These are phyloP conservation scores for Metschnikowia similis DNA, from an alignment of 805 yeast genomes.

Conservation along the genomic window DNA sequence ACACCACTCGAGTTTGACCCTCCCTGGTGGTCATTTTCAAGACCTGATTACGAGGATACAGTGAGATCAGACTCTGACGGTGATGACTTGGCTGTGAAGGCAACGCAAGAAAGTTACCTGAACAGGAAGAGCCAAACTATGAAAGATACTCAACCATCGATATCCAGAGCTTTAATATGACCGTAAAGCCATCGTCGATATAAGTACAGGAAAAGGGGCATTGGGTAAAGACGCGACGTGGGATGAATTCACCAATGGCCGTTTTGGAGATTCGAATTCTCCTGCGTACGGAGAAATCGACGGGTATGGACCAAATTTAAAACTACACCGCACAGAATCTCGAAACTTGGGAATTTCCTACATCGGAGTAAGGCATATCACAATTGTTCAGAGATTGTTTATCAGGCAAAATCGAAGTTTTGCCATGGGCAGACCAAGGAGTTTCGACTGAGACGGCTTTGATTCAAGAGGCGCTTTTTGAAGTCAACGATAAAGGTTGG, in stretches of 20 bases:
- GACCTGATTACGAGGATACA: conserved; percentile 32
- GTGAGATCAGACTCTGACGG: conserved; percentile 39
- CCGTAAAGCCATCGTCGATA: conserved; percentile 62
- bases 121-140: conserved; percentile 35
- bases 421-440: conserved; percentile 92
- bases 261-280: conserved; percentile 91
- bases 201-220: conserved; percentile 79
- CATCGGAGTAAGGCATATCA: conserved; percentile 52
- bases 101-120: conserved; percentile 7
- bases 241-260: conserved; percentile 96
- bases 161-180: conserved; percentile 26
- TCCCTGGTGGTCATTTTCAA: too few species aligned
- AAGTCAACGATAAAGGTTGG: conserved; percentile 66
- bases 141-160: conserved; percentile 25
- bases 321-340: conserved; percentile 55
- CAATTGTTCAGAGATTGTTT: conserved; percentile 67
- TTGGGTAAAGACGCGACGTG: conserved; percentile 88
- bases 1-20: too few species aligned
- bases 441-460: conserved; percentile 85
- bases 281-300: conserved; percentile 98
- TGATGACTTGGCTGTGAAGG: conserved; percentile 20
- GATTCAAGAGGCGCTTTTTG: conserved; percentile 86
- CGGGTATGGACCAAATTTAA: conserved; percentile 92
- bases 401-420: conserved; percentile 65
- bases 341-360: conserved; percentile 79